Percentiles rank a stretch among this genome's conserved stretches.
These are phyloP conservation scores for Leishmania martiniquensis DNA, from an alignment of 208 protist genomes.

Conservation along the genomic window DNA sequence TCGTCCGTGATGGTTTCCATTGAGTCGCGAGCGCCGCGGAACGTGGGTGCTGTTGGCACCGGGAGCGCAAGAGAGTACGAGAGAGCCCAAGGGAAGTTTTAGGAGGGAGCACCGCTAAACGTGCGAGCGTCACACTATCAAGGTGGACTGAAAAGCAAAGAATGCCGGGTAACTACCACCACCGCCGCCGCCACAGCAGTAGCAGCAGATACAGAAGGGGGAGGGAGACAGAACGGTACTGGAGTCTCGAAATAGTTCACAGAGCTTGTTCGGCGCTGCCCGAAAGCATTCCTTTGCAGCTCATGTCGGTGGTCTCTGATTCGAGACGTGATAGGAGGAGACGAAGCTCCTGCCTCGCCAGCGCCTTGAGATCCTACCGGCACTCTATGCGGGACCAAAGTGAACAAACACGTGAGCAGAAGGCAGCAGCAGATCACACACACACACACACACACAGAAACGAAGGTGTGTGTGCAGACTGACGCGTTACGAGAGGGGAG, in stretches of 20 bases:
- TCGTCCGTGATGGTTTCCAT: conserved; percentile 1
- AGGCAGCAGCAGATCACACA: background rate
- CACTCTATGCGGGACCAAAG: background rate
- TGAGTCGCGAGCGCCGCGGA: background rate
- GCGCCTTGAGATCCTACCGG: background rate
- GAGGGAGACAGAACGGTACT: background rate
- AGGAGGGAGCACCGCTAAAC: background rate
- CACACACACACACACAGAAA: background rate
- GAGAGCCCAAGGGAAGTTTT: background rate
- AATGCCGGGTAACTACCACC: too few species aligned
- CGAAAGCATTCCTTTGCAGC: too few species aligned
- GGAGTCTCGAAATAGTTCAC: too few species aligned
- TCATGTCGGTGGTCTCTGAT: too few species aligned
- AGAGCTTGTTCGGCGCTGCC: too few species aligned
- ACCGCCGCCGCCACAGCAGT: background rate
- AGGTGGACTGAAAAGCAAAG: background rate
- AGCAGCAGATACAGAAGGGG: background rate
- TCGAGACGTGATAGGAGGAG: background rate
- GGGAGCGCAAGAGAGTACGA: background rate
- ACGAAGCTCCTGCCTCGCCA: background rate
- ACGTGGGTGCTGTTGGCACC: background rate
- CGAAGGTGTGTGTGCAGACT: background rate
- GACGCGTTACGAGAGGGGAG: too few species aligned
- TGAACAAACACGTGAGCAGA: background rate
- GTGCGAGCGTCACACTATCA: background rate